Evolutionary conservation across 441 rosid species (phyloP), one percentile per base, ranked within the genome.

Genomic region (Eutrema salsugineum): DNA sequence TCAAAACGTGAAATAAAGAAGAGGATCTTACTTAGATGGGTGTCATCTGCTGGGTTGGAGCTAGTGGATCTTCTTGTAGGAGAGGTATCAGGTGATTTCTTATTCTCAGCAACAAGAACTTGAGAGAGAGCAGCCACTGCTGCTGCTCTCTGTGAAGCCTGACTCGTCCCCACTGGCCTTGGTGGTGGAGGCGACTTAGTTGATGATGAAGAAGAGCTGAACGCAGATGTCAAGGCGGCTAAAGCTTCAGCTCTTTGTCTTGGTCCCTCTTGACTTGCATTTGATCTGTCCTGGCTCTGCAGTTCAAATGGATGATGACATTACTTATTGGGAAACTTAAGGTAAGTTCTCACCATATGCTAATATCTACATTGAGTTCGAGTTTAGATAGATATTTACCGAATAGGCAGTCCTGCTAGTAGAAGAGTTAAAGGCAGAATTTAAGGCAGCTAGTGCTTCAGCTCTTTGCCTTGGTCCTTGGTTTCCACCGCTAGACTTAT

Each of bases 181-280:
- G 84, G 68, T 73, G 88, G 27, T 20, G 91, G 76, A 58, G 77
- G 70, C 73, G 89, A 87, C 56, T 73, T 38, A 61, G 60, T 81
- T 14, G 95, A 80, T 59, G 93, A 73, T 22, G 91, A 78, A 24
- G 80, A 77, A 50, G 96, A 77, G 70, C 61, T 87, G 66, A 96
- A 96, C 38, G 99, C 98, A 30, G 91, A 86, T 59, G 88, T 78
- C 68, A 96, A 84, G 56, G 99, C 98, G 46, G 99, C 98, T 79
- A 96, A 85, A 72, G 99, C 99, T 74, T 88, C 86, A 69, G 99
- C 99, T 84, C 99, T 85, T 78, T 96, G 99, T 66, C 94, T 94
- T 62, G 91, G 86, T 16, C 97, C 97, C 16, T 82, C 92, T 67
- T 83, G 89, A 79, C 78, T 77, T 60, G 86, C 97, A 72, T 81